Conservation (phyloP, 2,329 filamentous ascomycete genomes). For the Fusarium sp. region DNA sequence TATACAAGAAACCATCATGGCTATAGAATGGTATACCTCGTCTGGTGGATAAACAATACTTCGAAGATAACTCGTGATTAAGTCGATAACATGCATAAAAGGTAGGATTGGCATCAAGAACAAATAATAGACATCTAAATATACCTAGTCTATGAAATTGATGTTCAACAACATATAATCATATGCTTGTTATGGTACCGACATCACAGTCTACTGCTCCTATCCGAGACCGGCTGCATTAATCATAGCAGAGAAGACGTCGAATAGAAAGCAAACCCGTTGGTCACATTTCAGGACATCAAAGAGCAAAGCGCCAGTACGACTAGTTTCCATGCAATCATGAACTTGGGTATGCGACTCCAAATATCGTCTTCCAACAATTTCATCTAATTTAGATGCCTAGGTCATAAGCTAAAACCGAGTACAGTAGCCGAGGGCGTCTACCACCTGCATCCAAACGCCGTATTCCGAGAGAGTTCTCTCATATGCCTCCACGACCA, state of each 20-base stretch:
- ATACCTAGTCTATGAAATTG: no score
- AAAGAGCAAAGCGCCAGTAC: neutral
- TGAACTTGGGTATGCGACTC: slow-evolving; percentile 7
- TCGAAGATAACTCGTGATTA: neutral
- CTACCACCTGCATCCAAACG: slow-evolving; percentile 47
- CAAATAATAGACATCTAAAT: no score
- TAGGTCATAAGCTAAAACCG: slow-evolving; percentile 35
- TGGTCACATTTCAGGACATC: neutral
- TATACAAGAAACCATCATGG: neutral
- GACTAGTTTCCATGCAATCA: neutral
- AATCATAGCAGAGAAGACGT: neutral
- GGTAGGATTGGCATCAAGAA: no score
- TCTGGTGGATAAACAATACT: neutral
- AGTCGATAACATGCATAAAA: neutral
- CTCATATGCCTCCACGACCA: slow-evolving; percentile 33
- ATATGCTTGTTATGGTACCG: no score
- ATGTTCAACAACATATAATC: no score
- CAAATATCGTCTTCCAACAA: slow-evolving; percentile 28
- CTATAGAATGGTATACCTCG: neutral
- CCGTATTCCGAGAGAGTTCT: slow-evolving; percentile 41
- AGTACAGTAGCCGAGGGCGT: slow-evolving; percentile 30
- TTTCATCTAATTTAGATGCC: slow-evolving; percentile 21
- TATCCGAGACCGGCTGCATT: neutral
- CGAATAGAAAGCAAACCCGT: neutral
- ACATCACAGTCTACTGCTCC: no score